These are phyloP conservation scores for Ustilago bromivora DNA, from an alignment of 1,284 basidiomycete species.

Conservation along the genomic window DNA sequence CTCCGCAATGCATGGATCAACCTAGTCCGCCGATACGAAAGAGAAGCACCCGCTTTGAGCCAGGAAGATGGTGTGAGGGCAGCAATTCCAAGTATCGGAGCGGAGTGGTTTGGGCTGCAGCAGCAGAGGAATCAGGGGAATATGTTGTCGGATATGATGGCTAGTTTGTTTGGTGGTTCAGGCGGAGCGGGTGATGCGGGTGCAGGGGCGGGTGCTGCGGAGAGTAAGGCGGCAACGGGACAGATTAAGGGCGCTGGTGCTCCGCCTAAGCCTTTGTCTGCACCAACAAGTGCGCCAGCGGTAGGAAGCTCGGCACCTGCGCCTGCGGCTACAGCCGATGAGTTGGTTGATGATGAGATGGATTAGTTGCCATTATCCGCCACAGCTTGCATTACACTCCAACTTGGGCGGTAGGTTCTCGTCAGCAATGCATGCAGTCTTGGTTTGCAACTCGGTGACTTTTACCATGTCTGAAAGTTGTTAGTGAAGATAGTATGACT, in stretches of 20 bases:
- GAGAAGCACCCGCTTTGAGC: constrained; percentile 45
- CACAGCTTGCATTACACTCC: no score
- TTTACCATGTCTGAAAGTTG: no score
- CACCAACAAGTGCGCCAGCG: constrained; percentile 6
- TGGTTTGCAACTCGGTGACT: no score
- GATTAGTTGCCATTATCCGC: constrained; percentile 15
- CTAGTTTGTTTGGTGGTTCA: constrained; percentile 44
- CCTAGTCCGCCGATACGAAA: constrained; percentile 51
- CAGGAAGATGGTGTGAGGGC: constrained; percentile 41
- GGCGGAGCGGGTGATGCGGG: neutral
- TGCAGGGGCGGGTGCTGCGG: constrained; percentile 15
- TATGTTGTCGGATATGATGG: constrained; percentile 62
- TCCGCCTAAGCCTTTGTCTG: constrained; percentile 11
- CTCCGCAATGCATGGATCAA: constrained; percentile 48
- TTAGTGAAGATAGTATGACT: no score
- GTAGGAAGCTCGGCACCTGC: neutral
- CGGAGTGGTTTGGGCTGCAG: constrained; percentile 52
- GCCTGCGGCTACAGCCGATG: constrained; percentile 27
- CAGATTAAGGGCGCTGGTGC: constrained; percentile 18
- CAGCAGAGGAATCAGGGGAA: constrained; percentile 39
- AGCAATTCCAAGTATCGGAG: constrained; percentile 42
- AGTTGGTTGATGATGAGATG: constrained; percentile 54
- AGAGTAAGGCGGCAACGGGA: neutral
- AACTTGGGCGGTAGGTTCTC: no score
- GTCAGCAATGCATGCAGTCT: no score